phyloP scores from a whole-genome alignment of 805 yeast species.

The Teunomyces barrocoloradensis region DNA sequence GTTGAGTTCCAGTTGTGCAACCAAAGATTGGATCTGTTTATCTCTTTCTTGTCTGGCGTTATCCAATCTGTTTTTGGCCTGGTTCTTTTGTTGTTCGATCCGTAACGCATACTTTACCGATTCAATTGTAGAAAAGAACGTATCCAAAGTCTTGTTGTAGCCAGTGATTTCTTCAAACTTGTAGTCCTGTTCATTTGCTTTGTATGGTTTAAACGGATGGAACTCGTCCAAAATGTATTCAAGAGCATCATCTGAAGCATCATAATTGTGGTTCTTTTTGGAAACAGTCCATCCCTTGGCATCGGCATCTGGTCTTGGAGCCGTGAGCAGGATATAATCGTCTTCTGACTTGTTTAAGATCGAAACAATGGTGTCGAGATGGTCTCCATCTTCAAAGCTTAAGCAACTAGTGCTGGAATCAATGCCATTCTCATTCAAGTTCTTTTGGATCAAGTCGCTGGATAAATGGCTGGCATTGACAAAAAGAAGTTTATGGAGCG shows the following conservation, averaged over 20 bases:
- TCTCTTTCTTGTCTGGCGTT: slow-evolving; percentile 73
- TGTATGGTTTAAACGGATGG: slow-evolving; percentile 62
- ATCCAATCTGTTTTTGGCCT: slow-evolving; percentile 70
- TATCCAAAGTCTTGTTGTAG: slow-evolving; percentile 79
- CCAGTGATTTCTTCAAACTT: slow-evolving; percentile 51
- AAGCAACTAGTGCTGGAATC: slow-evolving; percentile 42
- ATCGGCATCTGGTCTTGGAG: slow-evolving; percentile 26
- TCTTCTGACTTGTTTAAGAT: slow-evolving; percentile 49
- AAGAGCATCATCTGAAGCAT: slow-evolving; percentile 33
- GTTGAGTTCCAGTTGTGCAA: slow-evolving; percentile 60
- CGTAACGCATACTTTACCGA: slow-evolving; percentile 72
- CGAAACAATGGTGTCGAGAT: slow-evolving; percentile 30
- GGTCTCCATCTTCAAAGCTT: slow-evolving; percentile 22
- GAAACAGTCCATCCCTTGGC: slow-evolving; percentile 62
- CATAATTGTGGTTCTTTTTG: slow-evolving; percentile 53
- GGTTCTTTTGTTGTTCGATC: slow-evolving; percentile 72
- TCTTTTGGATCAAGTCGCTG: slow-evolving; percentile 69
- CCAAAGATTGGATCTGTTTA: slow-evolving; percentile 64
- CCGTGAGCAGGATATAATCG: slow-evolving; percentile 38
- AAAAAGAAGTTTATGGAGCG: slow-evolving; percentile 70
- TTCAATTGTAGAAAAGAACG: slow-evolving; percentile 80
- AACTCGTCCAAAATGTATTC: slow-evolving; percentile 61
- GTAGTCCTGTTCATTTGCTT: slow-evolving; percentile 31
- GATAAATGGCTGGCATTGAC: slow-evolving; percentile 71
- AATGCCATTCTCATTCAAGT: slow-evolving; percentile 46